Base-by-base conservation (phyloP, 148 eudicot species). In the Silene uniflora region DNA sequence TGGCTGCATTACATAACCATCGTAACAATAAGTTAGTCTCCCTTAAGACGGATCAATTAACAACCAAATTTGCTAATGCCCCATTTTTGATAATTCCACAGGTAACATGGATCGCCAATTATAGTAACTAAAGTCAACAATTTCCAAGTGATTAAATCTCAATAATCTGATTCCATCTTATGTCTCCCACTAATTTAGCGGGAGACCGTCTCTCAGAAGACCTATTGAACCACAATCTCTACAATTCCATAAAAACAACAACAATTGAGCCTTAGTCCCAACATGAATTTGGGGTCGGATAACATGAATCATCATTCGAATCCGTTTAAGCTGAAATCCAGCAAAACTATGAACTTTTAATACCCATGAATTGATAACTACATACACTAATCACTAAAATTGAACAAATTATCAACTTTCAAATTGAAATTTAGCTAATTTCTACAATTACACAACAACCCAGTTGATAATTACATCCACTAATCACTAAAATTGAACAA, bases 401-500 rank as follows among this genome's bases (percentile, higher is more conserved):
- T 52, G 4, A 52, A 13, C 56, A 52, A 52, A 49, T 12, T 49
- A 39, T 6, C 0, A 39, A 39, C 44, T 39, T 10, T 49, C 55
- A 49, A 49, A 49, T 49, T 0, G 7, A 39, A 39, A 6, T 0
- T 39, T 39, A 9, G 44, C 0, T 39, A 12, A 49, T 49, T 49
- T 14, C 16, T 14, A 12, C 55, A 49, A 12, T 49, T 49, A 49
- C 55, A 49, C 17, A 49, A 49, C 0, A 49, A 49, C 55, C 44
- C 44, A 11, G 32, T 66, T 35, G 23, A 66, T 52, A 52, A n/a
- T n/a, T 2, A 16, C 16, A 13, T 35, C 6, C 49, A 35, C 5
- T 66, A 66, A 66, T 35, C 23, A 32, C 69, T 17, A 35, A 44
- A 66, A 66, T 35, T 66, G 32, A 16, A 35, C 21, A 66, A 66